Percentiles rank a stretch among this genome's conserved stretches.
phyloP scores from a whole-genome alignment of 1,284 basidiomycete genomes.

The Agroathelia rolfsii region DNA sequence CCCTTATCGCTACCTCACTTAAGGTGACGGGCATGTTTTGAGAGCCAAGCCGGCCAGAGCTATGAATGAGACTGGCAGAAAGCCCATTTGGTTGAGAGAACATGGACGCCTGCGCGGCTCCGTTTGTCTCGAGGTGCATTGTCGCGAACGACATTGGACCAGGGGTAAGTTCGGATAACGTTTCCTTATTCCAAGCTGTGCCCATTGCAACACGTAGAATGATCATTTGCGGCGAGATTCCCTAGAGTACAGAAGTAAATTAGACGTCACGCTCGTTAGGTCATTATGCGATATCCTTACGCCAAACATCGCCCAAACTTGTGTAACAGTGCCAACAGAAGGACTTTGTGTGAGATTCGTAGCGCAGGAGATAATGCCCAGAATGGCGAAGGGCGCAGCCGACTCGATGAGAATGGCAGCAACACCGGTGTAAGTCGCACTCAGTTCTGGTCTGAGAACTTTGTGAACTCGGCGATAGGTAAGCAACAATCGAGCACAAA shows the following conservation, averaged over 20 bases:
- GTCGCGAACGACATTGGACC: no score
- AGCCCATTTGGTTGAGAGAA: no score
- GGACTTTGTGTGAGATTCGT: conserved; percentile 14
- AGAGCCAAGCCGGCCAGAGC: no score
- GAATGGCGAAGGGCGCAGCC: conserved; percentile 18
- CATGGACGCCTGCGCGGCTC: no score
- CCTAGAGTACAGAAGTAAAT: conserved; percentile 11
- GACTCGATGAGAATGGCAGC: conserved; percentile 20
- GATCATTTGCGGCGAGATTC: conserved; percentile 15
- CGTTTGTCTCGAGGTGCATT: no score
- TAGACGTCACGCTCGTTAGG: conserved; percentile 13
- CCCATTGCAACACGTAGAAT: conserved; percentile 14
- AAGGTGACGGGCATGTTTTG: no score
- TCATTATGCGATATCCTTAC: no score
- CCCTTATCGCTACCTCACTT: no score
- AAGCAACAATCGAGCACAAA: conserved; percentile 13
- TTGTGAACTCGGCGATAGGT: conserved; percentile 9
- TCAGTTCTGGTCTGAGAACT: conserved; percentile 10
- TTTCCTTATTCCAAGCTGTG: conserved; percentile 11
- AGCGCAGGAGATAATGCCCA: conserved; percentile 16
- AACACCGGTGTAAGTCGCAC: conserved; percentile 16
- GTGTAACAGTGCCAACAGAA: conserved; percentile 15
- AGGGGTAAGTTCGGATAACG: no score
- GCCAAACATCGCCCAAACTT: conserved; percentile 17
- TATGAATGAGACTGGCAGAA: no score